Conservation (phyloP, 2,329 filamentous ascomycete species). For the Fusarium sp. region DNA sequence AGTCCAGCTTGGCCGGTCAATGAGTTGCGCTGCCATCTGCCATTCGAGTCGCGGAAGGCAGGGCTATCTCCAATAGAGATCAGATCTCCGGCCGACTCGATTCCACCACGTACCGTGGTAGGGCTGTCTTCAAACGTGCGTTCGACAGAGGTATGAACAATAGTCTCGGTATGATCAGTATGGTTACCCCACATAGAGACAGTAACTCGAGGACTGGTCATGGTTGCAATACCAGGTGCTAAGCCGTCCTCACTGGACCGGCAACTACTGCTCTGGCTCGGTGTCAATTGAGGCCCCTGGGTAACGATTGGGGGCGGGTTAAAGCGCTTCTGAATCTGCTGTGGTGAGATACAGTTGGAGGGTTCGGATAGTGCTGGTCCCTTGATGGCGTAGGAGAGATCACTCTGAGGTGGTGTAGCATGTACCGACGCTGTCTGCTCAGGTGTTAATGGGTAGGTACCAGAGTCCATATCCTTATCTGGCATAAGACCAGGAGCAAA, state of each 20-base stretch:
- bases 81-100: conserved; percentile 55
- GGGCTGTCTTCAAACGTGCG: conserved; percentile 54
- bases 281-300: conserved; percentile 57
- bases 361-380: conserved; percentile 40
- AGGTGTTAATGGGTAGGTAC: conserved; percentile 61
- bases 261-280: conserved; percentile 61
- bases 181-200: conserved; percentile 67
- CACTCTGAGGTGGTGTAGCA: conserved; percentile 56
- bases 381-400: conserved; percentile 46
- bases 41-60: conserved; percentile 53
- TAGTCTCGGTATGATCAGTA: conserved; percentile 52
- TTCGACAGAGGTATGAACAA: conserved; percentile 54
- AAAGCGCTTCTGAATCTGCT: conserved; percentile 56
- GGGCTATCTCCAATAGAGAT: conserved; percentile 47
- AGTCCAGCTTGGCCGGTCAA: conserved; percentile 58
- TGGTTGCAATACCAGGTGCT: conserved; percentile 53
- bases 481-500: conserved; percentile 30
- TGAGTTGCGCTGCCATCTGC: conserved; percentile 55
- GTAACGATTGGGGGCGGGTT: conserved; percentile 49
- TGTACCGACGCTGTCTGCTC: conserved; percentile 62
- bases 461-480: conserved; percentile 42
- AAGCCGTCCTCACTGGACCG: conserved; percentile 63
- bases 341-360: conserved; percentile 55
- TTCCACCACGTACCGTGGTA: conserved; percentile 50
- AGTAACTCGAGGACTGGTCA: conserved; percentile 66